Percentiles rank a stretch among this genome's conserved stretches.
These are phyloP conservation scores for Atalantia buxifolia DNA, from an alignment of 345 rosid species.

Conservation along the genomic window DNA sequence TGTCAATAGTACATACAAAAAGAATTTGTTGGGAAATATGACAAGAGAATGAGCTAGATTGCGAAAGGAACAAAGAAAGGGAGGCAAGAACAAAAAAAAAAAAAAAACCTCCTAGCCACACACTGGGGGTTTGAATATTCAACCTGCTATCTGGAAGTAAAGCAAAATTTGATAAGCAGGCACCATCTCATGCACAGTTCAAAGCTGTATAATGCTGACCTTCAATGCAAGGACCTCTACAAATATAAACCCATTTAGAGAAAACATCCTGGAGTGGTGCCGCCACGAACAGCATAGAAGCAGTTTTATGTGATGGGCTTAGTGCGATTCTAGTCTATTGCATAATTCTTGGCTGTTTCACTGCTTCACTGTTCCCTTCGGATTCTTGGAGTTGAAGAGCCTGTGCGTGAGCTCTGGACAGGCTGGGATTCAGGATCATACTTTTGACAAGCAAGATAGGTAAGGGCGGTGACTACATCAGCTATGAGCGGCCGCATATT, in stretches of 20 bases:
- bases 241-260: neutral
- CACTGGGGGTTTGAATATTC: neutral
- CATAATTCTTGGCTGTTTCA: neutral
- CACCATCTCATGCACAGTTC: neutral
- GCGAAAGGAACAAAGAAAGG: neutral
- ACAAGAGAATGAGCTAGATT: neutral
- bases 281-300: neutral
- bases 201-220: constrained; percentile 14
- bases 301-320: neutral
- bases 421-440: constrained; percentile 43
- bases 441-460: constrained; percentile 54
- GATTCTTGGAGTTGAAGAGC: constrained; percentile 43
- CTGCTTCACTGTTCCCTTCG: constrained; percentile 35
- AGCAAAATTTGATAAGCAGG: constrained; percentile 10
- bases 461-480: constrained; percentile 67
- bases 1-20: constrained; percentile 27
- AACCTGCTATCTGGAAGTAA: constrained; percentile 14
- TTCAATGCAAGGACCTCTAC: constrained; percentile 9
- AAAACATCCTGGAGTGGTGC: neutral
- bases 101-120: constrained; percentile 6
- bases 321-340: neutral
- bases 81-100: neutral
- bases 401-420: constrained; percentile 28
- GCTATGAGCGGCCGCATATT: constrained; percentile 66
- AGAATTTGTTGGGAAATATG: neutral